Base-by-base conservation (phyloP, 257 asterid species). In the Gardenia jasminoides region DNA sequence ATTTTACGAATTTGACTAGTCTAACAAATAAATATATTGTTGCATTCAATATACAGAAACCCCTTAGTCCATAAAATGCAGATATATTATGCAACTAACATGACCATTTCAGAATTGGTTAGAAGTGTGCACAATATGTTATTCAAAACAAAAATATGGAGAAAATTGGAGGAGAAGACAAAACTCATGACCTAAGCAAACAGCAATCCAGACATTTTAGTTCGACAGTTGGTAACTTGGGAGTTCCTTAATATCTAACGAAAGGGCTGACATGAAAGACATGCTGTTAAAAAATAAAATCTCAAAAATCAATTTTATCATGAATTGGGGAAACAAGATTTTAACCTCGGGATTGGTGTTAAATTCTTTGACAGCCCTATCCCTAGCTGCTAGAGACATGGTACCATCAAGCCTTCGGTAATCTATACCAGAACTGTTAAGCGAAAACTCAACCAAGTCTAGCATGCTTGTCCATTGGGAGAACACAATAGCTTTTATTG, bases 391-490 rank as follows among this genome's bases (percentile, higher is more conserved):
- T 83, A 96, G 88, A 72, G 96, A 87, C 99, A 96, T 96, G 66
- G 98, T 90, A 43, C 99, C 99, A 80, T 96, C 98, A 81, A 96
- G 99, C 90, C 99, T 92, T 75, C 94, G 90, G 71, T 92, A 93
- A 69, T 48, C 80, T 80, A 96, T 77, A 39, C 79, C 70, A 26
- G 89, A 82, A 43, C 86, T 82, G 82, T 86, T 87, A 79, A 96
- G 83, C 61, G 99, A 90, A 82, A 52, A 83, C 88, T 93, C 97
- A 85, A 96, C 80, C 81, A 96, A 85, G 86, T 96, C 92, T 86
- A 96, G 85, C 99, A 96, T 96, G 87, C 94, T 80, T 75, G 99
- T 96, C 99, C 99, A 96, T 81, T 96, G 99, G 80, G 99, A 93
- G 85, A 96, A 96, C 52, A 96, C 90, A 81, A 96, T 96, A 82